Base-by-base conservation (phyloP, 2,329 filamentous ascomycete genomes). In the Cytospora paraplurivora region DNA sequence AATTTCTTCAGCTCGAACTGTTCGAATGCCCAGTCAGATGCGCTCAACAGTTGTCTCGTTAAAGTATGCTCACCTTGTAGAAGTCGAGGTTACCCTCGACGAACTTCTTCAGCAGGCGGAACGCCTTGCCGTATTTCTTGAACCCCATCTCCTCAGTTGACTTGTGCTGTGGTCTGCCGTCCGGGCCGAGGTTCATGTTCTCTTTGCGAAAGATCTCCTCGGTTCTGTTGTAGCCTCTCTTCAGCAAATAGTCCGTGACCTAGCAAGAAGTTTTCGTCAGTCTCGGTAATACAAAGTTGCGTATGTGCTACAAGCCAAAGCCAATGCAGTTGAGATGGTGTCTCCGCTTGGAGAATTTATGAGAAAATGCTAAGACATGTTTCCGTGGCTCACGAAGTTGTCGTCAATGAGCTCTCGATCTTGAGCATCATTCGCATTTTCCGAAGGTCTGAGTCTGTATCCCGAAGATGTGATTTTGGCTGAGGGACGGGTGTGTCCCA, bases 201-300 rank as follows among this genome's bases (percentile, higher is more conserved):
- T 99, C 95, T 75, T 92, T 90, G 51, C 95, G 87, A 59, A 99
- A 91, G 74, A 95, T 91, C 21, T 94, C 91, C 76, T 99, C 95
- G 0, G 95, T 98, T 32, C 90, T 85, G 60, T 88, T 93, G 76
- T 97, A 99, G 0, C 95, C 95, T 69, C 97, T 93, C 76, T 99
- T 99, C 2, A 93, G 86, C 1, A 99, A 82, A 75, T 99, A 99
- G 71, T 99, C 95, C 10, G 97, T 93, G 4, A 99, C 85, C 85
- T 87, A 57, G 4, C 1, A 41, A 15, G 15, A 17, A 8, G 35
- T 19, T 6, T 7, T 41, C 19, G 35, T 66, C 21, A 66, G 62
- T 41, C 10, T 47, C 5, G 11, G n/a, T 47, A 47, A 8, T 10
- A 47, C 7, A 47, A 11, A 12, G 4, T 12, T 47, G n/a, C n/a